Base-by-base conservation (phyloP, 352 stramenopile genomes). In the Phytopythium chamaehyphon region DNA sequence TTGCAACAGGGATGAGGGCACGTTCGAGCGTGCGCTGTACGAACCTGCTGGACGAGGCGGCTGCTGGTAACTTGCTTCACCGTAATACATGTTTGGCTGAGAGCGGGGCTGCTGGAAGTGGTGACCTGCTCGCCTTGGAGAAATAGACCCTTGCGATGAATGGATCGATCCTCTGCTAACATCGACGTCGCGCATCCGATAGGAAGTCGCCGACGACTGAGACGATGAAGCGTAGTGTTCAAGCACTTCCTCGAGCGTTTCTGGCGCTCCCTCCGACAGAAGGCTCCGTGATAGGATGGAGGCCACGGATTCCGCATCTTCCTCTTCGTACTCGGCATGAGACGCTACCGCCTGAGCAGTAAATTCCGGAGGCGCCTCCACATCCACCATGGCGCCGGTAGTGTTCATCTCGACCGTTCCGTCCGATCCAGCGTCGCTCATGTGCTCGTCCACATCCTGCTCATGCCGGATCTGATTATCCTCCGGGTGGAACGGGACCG, bases 161-260 rank as follows among this genome's bases (percentile, higher is more conserved):
- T 59, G 50, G 23, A 43, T 37, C 21, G 56, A 61, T 18, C 31
- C 24, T n/a, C 43, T 18, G 42, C n/a, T 39, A 3, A 60, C 66
- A 26, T 76, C 65, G 39, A 68, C 21, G 15, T 82, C 69, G 6
- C 75, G 65, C 18, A 79, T 50, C 10, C 76, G 51, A 16, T 73
- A 71, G n/a, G 67, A 71, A 18, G 62, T 66, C 18, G 61, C 56
- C 2, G 73, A 80, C 14, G 69, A 78, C 47, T 80, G 55, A 7
- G 71, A 84, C 2, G 73, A 79, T 31, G 73, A 78, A 28, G 73
- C 71, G 47, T 84, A 84, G 39, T 80, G 69, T 15, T 66, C 43
- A 48, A 82, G 80, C 24, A 84, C 73, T 38, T 84, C 65, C 23
- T 84, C 71, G 23, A 84, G 80, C 26, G 62, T 76, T 47, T 84